Evolutionary conservation across 306 rosid species (phyloP), one percentile per base, ranked within the genome.

Genomic region (Vigna reflexopilosa): DNA sequence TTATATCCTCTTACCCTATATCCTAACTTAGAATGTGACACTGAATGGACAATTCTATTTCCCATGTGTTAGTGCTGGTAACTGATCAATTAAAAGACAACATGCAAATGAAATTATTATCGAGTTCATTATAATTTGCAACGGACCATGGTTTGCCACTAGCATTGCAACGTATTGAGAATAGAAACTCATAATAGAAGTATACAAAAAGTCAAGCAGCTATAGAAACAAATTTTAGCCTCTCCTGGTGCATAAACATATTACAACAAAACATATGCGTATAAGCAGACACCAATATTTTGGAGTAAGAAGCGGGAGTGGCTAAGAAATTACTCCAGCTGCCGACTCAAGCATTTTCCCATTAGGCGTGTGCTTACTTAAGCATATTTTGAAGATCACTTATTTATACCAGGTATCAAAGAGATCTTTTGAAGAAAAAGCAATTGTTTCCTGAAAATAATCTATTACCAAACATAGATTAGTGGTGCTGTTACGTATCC

Each of bases 51-150:
- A 65, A 57, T 30, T 54, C 61, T 42, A 55, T 62, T 67, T 20
- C 13, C 36, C 17, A 48, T 36, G 71, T 9, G 67, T 16, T 38
- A 50, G 14, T 24, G 28, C 16, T 16, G 47, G 49, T 38, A 78
- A 78, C n/a, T 34, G 54, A 45, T 57, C 9, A 26, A 19, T 49
- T 15, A 48, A 61, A 70, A 49, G 13, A 47, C 4, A 9, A 47
- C 20, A 78, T 15, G 61, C 61, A 70, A 70, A 32, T n/a, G 47
- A 38, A 20, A 44, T 70, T 70, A 32, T 56, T 22, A 71, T 61
- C 22, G 14, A 11, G 42, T 42, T 42, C 22, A 32, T 54, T 50
- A 15, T 79, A 62, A 61, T 57, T 57, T 78, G 24, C 82, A 69
- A 61, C 9, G 24, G 44, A 58, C 77, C 13, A 49, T 9, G 50